These are phyloP conservation scores for Cenchrus americanus DNA, from an alignment of 176 grass and related monocot genomes.

Conservation along the genomic window DNA sequence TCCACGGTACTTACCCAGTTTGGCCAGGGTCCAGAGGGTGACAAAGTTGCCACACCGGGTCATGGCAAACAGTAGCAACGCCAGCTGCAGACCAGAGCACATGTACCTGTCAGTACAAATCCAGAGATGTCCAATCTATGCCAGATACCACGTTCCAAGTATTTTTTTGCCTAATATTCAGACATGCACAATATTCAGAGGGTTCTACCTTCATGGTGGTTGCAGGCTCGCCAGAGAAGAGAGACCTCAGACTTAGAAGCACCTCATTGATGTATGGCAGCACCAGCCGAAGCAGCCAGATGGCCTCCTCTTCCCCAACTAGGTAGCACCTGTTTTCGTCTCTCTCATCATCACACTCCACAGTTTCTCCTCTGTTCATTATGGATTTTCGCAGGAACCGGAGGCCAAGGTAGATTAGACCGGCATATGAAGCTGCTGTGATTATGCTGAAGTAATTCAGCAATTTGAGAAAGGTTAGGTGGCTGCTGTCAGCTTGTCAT, in stretches of 20 bases:
- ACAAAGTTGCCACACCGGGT: constrained; percentile 86
- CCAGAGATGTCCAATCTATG: constrained; percentile 31
- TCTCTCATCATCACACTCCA: constrained; percentile 52
- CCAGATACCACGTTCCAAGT: not conserved
- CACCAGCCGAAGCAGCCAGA: constrained; percentile 79
- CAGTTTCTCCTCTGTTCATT: constrained; percentile 68
- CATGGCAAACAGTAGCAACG: constrained; percentile 82
- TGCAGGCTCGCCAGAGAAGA: constrained; percentile 90
- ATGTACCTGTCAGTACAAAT: constrained; percentile 58
- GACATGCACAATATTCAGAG: too few species aligned
- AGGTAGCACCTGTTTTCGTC: constrained; percentile 48
- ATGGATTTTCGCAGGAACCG: constrained; percentile 80
- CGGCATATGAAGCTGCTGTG: constrained; percentile 78
- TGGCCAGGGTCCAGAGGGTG: constrained; percentile 81
- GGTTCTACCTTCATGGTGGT: constrained; percentile 89
- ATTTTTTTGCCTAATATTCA: constrained; percentile 1
- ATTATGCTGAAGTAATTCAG: constrained; percentile 60
- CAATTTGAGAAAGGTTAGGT: constrained; percentile 16
- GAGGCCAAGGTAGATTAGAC: constrained; percentile 82
- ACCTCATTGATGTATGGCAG: constrained; percentile 95
- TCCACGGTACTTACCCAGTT: constrained; percentile 66
- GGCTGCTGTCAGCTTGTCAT: not conserved
- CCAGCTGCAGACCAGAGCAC: constrained; percentile 69
- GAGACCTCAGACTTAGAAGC: constrained; percentile 63
- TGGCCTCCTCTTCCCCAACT: constrained; percentile 93